These are phyloP conservation scores for Xylaria sp. DNA, from an alignment of 2,329 filamentous ascomycete species.

Conservation along the genomic window DNA sequence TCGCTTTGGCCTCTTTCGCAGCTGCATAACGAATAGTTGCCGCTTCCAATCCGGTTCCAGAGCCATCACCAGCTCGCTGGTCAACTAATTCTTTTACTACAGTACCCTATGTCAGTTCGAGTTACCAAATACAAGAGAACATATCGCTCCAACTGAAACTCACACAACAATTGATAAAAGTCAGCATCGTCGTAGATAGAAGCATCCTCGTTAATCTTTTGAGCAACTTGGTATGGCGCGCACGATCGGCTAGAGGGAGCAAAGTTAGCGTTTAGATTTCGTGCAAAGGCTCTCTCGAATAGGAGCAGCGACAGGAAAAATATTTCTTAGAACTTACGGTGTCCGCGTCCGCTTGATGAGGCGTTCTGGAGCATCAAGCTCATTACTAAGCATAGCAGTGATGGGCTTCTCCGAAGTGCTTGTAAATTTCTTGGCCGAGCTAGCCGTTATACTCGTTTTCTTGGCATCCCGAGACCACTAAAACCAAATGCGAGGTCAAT, in stretches of 20 bases:
- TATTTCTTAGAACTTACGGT: conserved; percentile 52
- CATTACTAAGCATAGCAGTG: conserved; percentile 73
- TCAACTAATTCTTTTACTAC: conserved; percentile 89
- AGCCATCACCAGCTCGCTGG: conserved; percentile 79
- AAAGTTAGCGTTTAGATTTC: conserved; percentile 19
- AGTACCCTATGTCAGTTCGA: conserved; percentile 19
- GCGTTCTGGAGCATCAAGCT: conserved; percentile 73
- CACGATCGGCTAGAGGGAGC: conserved; percentile 67
- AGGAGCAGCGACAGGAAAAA: neutral
- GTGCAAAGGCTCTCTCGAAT: too few relatives aligned
- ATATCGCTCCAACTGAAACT: neutral
- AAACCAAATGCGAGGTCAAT: neutral
- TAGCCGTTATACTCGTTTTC: conserved; percentile 65
- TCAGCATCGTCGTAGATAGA: conserved; percentile 90
- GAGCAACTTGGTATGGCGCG: conserved; percentile 73
- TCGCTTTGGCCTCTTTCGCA: conserved; percentile 79
- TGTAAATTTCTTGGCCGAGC: conserved; percentile 63
- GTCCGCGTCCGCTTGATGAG: conserved; percentile 75
- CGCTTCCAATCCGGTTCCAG: conserved; percentile 56
- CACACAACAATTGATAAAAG: conserved; percentile 85
- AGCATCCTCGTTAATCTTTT: conserved; percentile 65
- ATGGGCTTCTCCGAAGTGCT: conserved; percentile 67
- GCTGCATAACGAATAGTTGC: conserved; percentile 72
- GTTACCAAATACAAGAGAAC: neutral
- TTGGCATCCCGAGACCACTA: conserved; percentile 87